A percentile compares a stretch with the other conserved stretches of the same genome.
phyloP scores from a whole-genome alignment of 768 basidiomycete genomes.

The Lentinula guzmanii region DNA sequence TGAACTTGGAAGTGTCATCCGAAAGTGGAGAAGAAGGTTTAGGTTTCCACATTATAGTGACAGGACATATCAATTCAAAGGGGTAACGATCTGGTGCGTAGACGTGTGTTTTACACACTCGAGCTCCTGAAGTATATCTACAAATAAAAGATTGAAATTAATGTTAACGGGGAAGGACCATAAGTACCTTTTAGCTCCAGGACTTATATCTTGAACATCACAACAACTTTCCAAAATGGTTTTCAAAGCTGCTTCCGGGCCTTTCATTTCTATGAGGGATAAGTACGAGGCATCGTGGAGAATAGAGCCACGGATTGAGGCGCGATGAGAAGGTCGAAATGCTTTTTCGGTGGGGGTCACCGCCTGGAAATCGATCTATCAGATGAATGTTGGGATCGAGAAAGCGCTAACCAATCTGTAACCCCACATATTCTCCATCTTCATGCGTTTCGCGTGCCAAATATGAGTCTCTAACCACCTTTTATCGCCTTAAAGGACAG shows the following conservation, averaged over 20 bases:
- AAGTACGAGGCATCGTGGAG: constrained; percentile 89
- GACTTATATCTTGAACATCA: constrained; percentile 56
- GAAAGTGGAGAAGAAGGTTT: neutral
- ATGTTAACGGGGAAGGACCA: neutral
- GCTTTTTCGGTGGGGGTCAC: constrained; percentile 87
- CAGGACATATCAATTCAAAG: constrained; percentile 61
- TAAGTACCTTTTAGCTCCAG: constrained; percentile 55
- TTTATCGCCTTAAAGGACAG: constrained; percentile 56
- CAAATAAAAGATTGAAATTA: no score
- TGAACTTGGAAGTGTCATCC: constrained; percentile 8
- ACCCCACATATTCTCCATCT: constrained; percentile 91
- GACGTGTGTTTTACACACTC: constrained; percentile 59
- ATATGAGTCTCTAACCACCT: constrained; percentile 94
- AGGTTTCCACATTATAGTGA: constrained; percentile 64
- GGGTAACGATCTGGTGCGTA: constrained; percentile 67
- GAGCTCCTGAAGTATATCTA: constrained; percentile 63
- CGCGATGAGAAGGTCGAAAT: constrained; percentile 87
- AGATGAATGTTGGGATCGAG: neutral
- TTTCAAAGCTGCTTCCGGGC: constrained; percentile 50
- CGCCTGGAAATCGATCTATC: constrained; percentile 40
- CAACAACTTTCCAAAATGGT: constrained; percentile 47
- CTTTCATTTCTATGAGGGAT: constrained; percentile 68
- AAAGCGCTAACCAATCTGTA: constrained; percentile 63
- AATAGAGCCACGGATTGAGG: constrained; percentile 78
- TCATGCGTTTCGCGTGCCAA: constrained; percentile 97